Percentiles rank a stretch among this genome's conserved stretches.
Evolutionary conservation across 2,329 filamentous ascomycete genomes (phyloP).

Genomic region (Eutypa lata): DNA sequence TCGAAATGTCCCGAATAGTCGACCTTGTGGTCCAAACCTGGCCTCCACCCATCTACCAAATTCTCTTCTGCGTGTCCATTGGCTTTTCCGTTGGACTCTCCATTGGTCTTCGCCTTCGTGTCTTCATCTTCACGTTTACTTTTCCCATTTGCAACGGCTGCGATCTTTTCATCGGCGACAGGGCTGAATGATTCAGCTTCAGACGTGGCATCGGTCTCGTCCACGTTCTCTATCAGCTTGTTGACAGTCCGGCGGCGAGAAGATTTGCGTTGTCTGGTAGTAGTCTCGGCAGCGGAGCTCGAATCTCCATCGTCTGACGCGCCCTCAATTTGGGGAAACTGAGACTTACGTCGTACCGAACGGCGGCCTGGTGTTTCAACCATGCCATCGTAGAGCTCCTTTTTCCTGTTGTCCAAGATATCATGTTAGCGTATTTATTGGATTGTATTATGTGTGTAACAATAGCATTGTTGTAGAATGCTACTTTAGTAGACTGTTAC

Average conservation of each 20-base stretch:
- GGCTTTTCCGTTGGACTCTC: slow-evolving; percentile 26
- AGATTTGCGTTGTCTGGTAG: slow-evolving; percentile 27
- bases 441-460: background rate
- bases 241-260: slow-evolving; percentile 43
- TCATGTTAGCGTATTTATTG: slow-evolving; percentile 1
- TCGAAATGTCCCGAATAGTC: slow-evolving; percentile 68
- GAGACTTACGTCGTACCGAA: slow-evolving; percentile 48
- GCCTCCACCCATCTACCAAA: slow-evolving; percentile 54
- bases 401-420: slow-evolving; percentile 44
- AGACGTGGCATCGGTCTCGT: slow-evolving; percentile 37
- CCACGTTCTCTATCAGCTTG: slow-evolving; percentile 50
- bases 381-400: slow-evolving; percentile 61
- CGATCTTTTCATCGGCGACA: slow-evolving; percentile 23
- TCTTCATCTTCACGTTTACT: background rate
- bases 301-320: slow-evolving; percentile 50
- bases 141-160: slow-evolving; percentile 12
- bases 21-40: slow-evolving; percentile 58
- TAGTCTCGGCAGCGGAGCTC: slow-evolving; percentile 43
- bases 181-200: slow-evolving; percentile 28
- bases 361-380: slow-evolving; percentile 53
- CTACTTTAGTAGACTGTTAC: background rate
- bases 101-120: slow-evolving; percentile 23
- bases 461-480: background rate
- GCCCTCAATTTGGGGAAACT: slow-evolving; percentile 37
- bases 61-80: slow-evolving; percentile 28